Percentiles rank a stretch among this genome's conserved stretches.
Evolutionary conservation across 148 eudicot genomes (phyloP).

Genomic region (Selenicereus undatus): DNA sequence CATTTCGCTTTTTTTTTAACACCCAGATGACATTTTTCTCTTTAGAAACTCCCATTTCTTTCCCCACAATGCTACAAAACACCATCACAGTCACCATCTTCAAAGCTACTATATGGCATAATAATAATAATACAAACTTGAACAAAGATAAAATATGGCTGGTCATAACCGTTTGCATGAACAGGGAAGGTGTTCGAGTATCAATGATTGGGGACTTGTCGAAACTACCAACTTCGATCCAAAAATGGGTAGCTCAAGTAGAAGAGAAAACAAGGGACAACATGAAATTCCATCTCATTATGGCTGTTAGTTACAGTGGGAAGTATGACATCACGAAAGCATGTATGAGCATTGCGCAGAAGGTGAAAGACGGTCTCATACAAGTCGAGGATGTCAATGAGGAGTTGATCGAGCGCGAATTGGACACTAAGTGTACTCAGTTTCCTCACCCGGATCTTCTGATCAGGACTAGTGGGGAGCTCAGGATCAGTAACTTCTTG

Average conservation of each 20-base stretch:
- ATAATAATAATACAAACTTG: not conserved
- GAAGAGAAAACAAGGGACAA: conserved; percentile 50
- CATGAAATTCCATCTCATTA: conserved; percentile 50
- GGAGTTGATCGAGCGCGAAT: conserved; percentile 47
- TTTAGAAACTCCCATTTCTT: too few species aligned
- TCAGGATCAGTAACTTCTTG: conserved; percentile 72
- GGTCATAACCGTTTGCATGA: not conserved
- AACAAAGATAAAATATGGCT: not conserved
- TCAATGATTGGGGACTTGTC: conserved; percentile 60
- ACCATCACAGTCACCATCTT: too few species aligned
- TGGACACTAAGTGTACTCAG: conserved; percentile 50
- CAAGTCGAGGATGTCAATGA: conserved; percentile 50
- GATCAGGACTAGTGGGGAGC: conserved; percentile 73
- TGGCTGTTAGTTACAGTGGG: conserved; percentile 70
- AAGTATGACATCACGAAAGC: conserved; percentile 67
- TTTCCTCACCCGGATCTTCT: conserved; percentile 61
- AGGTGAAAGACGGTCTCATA: conserved; percentile 51
- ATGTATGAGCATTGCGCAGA: conserved; percentile 53
- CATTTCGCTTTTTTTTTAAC: too few species aligned
- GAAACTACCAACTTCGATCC: conserved; percentile 41
- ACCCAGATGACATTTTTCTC: too few species aligned
- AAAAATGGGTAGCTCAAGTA: conserved; percentile 37
- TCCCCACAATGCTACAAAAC: too few species aligned
- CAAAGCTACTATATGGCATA: too few species aligned
- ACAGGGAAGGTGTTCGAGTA: conserved; percentile 47